Conservation (phyloP, 2,329 filamentous ascomycete genomes). For the Trichothecium sympodiale region DNA sequence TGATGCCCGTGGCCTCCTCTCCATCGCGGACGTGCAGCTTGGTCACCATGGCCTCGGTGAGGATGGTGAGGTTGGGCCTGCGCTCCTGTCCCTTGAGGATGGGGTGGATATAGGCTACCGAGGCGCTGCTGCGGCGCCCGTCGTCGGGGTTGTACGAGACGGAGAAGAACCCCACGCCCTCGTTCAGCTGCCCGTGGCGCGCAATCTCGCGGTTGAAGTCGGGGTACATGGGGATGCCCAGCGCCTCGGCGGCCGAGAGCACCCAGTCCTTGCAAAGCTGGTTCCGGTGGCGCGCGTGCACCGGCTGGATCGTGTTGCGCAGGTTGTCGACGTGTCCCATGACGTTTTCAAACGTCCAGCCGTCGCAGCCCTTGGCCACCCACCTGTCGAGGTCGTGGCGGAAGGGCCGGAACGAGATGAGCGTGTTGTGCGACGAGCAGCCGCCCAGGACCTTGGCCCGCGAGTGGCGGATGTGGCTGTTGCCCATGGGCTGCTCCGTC, state of each 20-base stretch:
- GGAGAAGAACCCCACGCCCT: conserved; percentile 82
- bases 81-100: conserved; percentile 76
- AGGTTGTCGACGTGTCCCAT: conserved; percentile 73
- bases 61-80: conserved; percentile 70
- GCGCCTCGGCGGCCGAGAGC: conserved; percentile 63
- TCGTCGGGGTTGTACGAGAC: conserved; percentile 87
- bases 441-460: conserved; percentile 86
- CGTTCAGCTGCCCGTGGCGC: conserved; percentile 57
- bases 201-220: conserved; percentile 84
- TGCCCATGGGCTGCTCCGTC: conserved; percentile 81
- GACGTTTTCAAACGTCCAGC: conserved; percentile 80
- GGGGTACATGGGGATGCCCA: conserved; percentile 69
- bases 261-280: conserved; percentile 90
- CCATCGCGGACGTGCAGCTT: conserved; percentile 59
- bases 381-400: conserved; percentile 80
- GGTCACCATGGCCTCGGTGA: conserved; percentile 82
- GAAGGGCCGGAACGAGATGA: conserved; percentile 87
- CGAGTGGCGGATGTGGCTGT: conserved; percentile 85
- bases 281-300: conserved; percentile 76
- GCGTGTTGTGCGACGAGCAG: conserved; percentile 87
- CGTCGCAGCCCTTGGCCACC: conserved; percentile 70
- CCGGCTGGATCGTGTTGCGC: conserved; percentile 82
- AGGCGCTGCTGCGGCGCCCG: conserved; percentile 72
- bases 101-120: conserved; percentile 86
- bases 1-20: conserved; percentile 61